Percentiles rank a stretch among this genome's conserved stretches.
These are phyloP conservation scores for Didymella arachidicola DNA, from an alignment of 2,329 filamentous ascomycete species.

Conservation along the genomic window DNA sequence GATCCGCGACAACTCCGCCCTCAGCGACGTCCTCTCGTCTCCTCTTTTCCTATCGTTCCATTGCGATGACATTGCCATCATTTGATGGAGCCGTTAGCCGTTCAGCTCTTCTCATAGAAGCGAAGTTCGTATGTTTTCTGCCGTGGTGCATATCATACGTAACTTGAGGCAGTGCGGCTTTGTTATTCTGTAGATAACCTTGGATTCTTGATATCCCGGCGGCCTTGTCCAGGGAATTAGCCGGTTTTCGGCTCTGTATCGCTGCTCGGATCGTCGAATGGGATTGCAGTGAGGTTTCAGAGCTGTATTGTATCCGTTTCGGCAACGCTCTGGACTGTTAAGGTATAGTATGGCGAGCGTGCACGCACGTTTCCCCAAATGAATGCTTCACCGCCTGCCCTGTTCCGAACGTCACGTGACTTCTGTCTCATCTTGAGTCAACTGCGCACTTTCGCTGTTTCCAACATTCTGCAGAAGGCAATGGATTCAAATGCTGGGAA, in stretches of 20 bases:
- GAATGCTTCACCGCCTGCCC: slow-evolving; percentile 17
- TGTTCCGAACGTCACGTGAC: slow-evolving; percentile 15
- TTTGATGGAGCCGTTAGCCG: not conserved
- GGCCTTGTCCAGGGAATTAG: not conserved
- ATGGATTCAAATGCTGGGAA: not conserved
- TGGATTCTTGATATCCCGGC: not conserved
- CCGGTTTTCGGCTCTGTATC: slow-evolving; percentile 5
- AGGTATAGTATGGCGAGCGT: slow-evolving; percentile 21
- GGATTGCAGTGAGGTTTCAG: slow-evolving; percentile 1
- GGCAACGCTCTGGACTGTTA: slow-evolving; percentile 7
- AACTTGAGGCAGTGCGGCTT: not conserved
- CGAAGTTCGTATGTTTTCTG: not conserved
- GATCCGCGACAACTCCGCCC: not conserved
- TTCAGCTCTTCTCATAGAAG: not conserved
- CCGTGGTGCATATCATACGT: not conserved
- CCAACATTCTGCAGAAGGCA: not conserved
- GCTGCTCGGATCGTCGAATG: slow-evolving; percentile 4
- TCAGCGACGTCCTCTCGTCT: not conserved
- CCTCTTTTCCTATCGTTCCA: slow-evolving; percentile 9
- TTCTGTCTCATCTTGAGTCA: slow-evolving; percentile 12
- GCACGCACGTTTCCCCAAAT: slow-evolving; percentile 19
- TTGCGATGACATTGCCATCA: not conserved
- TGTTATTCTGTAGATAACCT: not conserved
- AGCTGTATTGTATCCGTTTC: slow-evolving; percentile 5
- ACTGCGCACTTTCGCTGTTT: slow-evolving; percentile 10